These are phyloP conservation scores for Begonia fuchsioides DNA, from an alignment of 306 rosid genomes.

Conservation along the genomic window DNA sequence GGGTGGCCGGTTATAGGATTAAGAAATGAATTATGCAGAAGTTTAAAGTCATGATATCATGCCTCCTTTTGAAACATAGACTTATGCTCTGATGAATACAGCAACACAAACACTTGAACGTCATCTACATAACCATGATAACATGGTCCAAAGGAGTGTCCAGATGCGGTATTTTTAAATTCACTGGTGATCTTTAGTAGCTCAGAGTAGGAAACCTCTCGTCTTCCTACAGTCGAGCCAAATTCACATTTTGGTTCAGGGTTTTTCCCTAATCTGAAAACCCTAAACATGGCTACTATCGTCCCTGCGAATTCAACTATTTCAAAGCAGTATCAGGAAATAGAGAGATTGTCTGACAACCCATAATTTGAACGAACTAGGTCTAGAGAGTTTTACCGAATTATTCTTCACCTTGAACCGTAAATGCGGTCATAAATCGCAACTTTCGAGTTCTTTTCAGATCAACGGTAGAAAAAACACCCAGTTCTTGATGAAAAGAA, in stretches of 20 bases:
- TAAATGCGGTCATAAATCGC: no score
- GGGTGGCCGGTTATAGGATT: not conserved
- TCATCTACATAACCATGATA: slow-evolving; percentile 4
- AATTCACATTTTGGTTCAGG: not conserved
- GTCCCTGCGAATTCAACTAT: no score
- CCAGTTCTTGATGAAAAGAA: no score
- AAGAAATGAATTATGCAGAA: not conserved
- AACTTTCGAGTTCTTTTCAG: no score
- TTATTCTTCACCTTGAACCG: no score
- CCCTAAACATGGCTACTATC: no score
- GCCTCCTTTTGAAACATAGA: not conserved
- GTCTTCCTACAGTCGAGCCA: not conserved
- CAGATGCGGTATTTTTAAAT: not conserved
- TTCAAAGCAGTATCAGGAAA: no score
- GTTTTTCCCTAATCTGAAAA: no score
- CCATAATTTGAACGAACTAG: no score
- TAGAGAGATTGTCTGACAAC: no score
- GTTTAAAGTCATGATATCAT: not conserved
- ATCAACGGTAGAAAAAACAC: no score
- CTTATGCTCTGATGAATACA: not conserved
- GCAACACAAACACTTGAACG: slow-evolving; percentile 3
- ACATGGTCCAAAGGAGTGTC: not conserved
- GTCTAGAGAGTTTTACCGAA: no score
- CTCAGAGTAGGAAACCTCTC: slow-evolving; percentile 4
- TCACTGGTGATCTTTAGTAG: slow-evolving; percentile 4